Evolutionary conservation across 2,329 filamentous ascomycete species (phyloP), one percentile per base, ranked within the genome.

Genomic region (Intubia oerlemansii): DNA sequence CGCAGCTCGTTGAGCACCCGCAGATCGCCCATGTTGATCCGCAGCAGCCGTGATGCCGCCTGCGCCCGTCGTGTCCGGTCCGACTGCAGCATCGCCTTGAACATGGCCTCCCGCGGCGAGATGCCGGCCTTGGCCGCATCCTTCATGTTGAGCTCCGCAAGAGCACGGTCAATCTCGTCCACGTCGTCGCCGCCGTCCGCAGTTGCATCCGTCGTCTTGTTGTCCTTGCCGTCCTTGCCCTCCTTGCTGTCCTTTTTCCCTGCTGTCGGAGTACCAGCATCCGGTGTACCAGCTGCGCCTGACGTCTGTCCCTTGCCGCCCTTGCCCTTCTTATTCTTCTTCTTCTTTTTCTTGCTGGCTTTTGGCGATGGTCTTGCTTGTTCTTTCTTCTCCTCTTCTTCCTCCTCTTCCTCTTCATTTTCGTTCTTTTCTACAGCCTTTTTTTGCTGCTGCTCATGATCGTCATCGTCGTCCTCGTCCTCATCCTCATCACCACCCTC

Each of bases 1-100:
- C 62, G 74, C 81, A 98, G 93, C 53, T 98, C 88, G 42, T 92
- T 91, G 20, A 74, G 60, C 7, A 79, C 79, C 44, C 85, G 84
- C 9, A 98, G 62, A 40, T 82, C 68, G 13, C 10, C n/a, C 13
- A 21, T 8, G 38, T 77, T 65, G n/a, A n/a, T n/a, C n/a, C 1
- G 72, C 66, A 39, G 62, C 62, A 41, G 66, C 55, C 17, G 51
- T 46, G 2, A 68, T 46, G 6, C n/a, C n/a, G n/a, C n/a, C n/a
- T n/a, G n/a, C n/a, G n/a, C n/a, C n/a, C n/a, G n/a, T n/a, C n/a
- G n/a, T n/a, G n/a, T n/a, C n/a, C n/a, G n/a, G n/a, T n/a, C n/a
- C n/a, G n/a, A n/a, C n/a, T n/a, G n/a, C n/a, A n/a, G n/a, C n/a
- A n/a, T n/a, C n/a, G n/a, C n/a, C n/a, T n/a, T n/a, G n/a, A 21